These are phyloP conservation scores for Metschnikowia drakensbergensis DNA, from an alignment of 805 yeast species.

Conservation along the genomic window DNA sequence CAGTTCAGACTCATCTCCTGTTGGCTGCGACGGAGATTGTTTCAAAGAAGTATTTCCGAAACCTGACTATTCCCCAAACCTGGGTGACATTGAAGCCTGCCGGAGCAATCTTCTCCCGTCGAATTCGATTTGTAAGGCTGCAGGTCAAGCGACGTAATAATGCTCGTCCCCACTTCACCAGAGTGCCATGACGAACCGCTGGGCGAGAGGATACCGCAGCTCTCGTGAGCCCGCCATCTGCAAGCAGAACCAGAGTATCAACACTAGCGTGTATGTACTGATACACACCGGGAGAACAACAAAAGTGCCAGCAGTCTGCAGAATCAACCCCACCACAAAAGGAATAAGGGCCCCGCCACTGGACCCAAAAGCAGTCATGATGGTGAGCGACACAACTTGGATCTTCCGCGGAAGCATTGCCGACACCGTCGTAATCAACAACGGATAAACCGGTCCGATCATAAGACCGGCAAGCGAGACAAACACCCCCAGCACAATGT, in stretches of 20 bases:
- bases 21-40: too few species aligned
- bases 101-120: too few species aligned
- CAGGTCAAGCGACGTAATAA: too few species aligned
- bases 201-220: neutral
- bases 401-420: constrained; percentile 23
- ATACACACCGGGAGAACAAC: constrained; percentile 24
- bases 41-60: too few species aligned
- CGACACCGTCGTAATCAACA: constrained; percentile 21
- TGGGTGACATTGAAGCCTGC: too few species aligned
- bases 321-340: constrained; percentile 21
- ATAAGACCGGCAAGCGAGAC: constrained; percentile 18
- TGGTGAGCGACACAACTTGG: constrained; percentile 23
- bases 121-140: too few species aligned
- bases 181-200: neutral
- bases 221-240: neutral
- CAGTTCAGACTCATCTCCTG: too few species aligned
- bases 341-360: constrained; percentile 25
- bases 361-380: constrained; percentile 24
- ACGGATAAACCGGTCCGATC: constrained; percentile 24
- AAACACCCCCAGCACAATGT: constrained; percentile 16
- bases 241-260: constrained; percentile 16
- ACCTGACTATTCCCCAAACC: too few species aligned
- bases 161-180: neutral
- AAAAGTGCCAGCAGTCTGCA: constrained; percentile 22
- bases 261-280: constrained; percentile 16